phyloP scores from a whole-genome alignment of 768 basidiomycete genomes.

The Neoboletus brunneissimus region DNA sequence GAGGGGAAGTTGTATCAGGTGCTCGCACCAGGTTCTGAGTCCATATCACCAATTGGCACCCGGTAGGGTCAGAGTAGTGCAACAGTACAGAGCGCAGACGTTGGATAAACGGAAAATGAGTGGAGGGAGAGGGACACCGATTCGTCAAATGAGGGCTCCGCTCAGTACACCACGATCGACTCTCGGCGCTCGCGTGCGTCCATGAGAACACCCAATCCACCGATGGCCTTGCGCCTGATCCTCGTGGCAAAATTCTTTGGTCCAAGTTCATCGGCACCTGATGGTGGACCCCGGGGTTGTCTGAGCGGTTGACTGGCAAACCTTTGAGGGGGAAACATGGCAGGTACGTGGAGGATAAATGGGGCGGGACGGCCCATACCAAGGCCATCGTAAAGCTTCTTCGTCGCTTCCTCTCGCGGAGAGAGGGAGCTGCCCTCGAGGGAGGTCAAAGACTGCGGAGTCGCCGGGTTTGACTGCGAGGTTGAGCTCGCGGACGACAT shows the following conservation, averaged over 20 bases:
- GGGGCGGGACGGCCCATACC: conserved; percentile 75
- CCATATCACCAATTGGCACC: conserved; percentile 16
- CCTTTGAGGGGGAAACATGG: conserved; percentile 42
- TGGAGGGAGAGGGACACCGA: conserved; percentile 13
- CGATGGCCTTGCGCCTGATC: conserved; percentile 81
- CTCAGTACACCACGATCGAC: conserved; percentile 66
- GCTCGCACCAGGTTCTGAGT: conserved; percentile 26
- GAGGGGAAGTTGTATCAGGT: conserved; percentile 21
- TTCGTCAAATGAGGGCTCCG: conserved; percentile 8
- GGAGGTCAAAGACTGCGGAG: conserved; percentile 69
- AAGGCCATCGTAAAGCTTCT: conserved; percentile 85
- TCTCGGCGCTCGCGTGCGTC: conserved; percentile 79
- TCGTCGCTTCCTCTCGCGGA: conserved; percentile 82
- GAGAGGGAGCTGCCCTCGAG: conserved; percentile 55
- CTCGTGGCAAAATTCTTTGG: conserved; percentile 88
- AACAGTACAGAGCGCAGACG: conserved; percentile 16
- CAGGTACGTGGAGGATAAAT: conserved; percentile 16
- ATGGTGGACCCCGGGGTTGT: conserved; percentile 87
- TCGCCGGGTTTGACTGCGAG: conserved; percentile 70
- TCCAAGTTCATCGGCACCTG: conserved; percentile 80
- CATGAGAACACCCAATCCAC: conserved; percentile 75
- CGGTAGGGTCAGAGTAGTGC: conserved; percentile 7
- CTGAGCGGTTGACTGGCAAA: conserved; percentile 70
- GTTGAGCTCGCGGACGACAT: conserved; percentile 59
- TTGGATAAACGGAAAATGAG: conserved; percentile 16